Conservation (phyloP, 2,329 filamentous ascomycete genomes). For the Tricladium varicosporioides region DNA sequence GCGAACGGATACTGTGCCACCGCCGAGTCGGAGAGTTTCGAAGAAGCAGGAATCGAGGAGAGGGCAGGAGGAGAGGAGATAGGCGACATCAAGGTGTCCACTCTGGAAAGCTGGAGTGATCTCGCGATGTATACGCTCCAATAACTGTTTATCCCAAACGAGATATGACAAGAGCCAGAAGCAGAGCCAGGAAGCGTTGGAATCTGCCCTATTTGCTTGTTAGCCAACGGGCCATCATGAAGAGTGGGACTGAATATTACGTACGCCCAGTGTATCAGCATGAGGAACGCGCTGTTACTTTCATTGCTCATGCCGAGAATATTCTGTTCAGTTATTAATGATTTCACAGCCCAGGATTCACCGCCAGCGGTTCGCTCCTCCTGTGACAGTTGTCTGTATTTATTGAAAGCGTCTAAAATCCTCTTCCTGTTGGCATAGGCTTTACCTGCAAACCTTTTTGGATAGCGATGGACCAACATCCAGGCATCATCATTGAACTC, state of each 20-base stretch:
- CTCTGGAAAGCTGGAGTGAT: not conserved
- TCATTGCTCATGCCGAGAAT: not conserved
- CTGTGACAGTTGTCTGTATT: not conserved
- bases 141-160: not conserved
- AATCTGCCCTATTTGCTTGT: not conserved
- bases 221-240: not conserved
- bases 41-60: not conserved
- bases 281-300: not conserved
- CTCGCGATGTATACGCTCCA: not conserved
- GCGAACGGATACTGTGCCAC: not conserved
- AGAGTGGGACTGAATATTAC: not conserved
- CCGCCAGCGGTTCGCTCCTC: not conserved
- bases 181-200: not conserved
- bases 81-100: not conserved
- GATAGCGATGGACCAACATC: not conserved
- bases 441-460: not conserved
- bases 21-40: not conserved
- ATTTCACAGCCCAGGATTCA: not conserved
- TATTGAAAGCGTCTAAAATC: not conserved
- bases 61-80: not conserved
- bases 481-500: not conserved
- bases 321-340: not conserved
- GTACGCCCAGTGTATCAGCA: not conserved
- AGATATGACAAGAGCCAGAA: not conserved
- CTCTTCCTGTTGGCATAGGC: not conserved